phyloP scores from a whole-genome alignment of 1,284 basidiomycete genomes.

The Golubevia pallescens region DNA sequence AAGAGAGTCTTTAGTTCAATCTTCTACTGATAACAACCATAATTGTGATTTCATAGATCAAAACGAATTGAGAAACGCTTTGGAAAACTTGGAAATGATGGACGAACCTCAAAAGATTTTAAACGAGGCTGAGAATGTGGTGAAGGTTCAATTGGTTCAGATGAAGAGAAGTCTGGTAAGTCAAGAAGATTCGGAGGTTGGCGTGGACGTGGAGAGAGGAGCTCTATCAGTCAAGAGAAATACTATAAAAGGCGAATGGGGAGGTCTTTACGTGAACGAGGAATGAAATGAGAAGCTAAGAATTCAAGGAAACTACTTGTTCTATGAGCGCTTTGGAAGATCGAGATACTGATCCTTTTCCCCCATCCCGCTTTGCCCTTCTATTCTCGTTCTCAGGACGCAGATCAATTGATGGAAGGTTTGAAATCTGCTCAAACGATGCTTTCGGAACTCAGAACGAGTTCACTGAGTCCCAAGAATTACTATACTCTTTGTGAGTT shows the following conservation, averaged over 20 bases:
- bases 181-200: background rate
- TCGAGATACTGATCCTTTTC: background rate
- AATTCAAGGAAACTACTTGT: too few species aligned
- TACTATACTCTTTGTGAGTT: constrained; percentile 60
- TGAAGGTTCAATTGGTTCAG: constrained; percentile 62
- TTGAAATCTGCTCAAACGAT: constrained; percentile 61
- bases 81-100: constrained; percentile 21
- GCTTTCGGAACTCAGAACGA: constrained; percentile 57
- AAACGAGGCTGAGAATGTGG: constrained; percentile 53
- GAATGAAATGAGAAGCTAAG: too few species aligned
- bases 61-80: background rate
- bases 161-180: constrained; percentile 51
- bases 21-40: background rate
- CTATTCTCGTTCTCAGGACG: constrained; percentile 19
- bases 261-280: too few species aligned
- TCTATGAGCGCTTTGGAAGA: too few species aligned
- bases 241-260: background rate
- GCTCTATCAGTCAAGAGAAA: background rate
- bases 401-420: constrained; percentile 62
- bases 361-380: background rate
- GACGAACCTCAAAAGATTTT: constrained; percentile 59
- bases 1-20: background rate
- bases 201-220: background rate
- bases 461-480: constrained; percentile 54
- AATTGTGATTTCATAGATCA: background rate